These are phyloP conservation scores for Suhomyces maxii DNA, from an alignment of 1,139 yeast genomes.

Conservation along the genomic window DNA sequence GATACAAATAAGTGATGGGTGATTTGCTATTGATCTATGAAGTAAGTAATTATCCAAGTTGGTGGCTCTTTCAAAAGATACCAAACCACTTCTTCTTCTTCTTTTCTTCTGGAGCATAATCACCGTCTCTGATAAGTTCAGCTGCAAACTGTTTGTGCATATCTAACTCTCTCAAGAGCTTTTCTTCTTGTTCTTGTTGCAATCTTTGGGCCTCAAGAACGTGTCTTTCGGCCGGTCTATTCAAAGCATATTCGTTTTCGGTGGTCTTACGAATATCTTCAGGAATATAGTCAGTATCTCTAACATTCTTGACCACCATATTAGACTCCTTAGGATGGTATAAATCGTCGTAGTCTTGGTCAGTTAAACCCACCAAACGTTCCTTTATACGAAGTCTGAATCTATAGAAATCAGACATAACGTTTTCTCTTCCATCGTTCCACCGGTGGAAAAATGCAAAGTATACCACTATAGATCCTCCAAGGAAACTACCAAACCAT, in stretches of 20 bases:
- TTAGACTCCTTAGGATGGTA: conserved; percentile 42
- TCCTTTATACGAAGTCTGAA: conserved; percentile 59
- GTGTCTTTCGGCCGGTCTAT: conserved; percentile 72
- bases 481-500: conserved; percentile 50
- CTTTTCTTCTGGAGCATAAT: conserved; percentile 12
- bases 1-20: too few relatives aligned
- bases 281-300: conserved; percentile 45
- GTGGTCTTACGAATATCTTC: conserved; percentile 39
- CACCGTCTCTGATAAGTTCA: conserved; percentile 36
- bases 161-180: conserved; percentile 56
- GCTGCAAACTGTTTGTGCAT: conserved; percentile 30
- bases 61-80: conserved; percentile 21
- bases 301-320: conserved; percentile 37
- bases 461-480: conserved; percentile 49
- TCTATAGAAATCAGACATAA: conserved; percentile 68
- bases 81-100: conserved; percentile 30
- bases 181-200: conserved; percentile 70
- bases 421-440: conserved; percentile 82
- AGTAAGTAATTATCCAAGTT: too few relatives aligned
- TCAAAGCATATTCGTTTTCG: conserved; percentile 54
- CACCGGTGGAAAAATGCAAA: conserved; percentile 75
- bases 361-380: conserved; percentile 51
- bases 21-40: too few relatives aligned
- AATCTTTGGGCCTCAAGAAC: conserved; percentile 73
- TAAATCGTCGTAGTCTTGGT: conserved; percentile 65